phyloP scores from a whole-genome alignment of 352 stramenopile species.

The Pythium biforme region DNA sequence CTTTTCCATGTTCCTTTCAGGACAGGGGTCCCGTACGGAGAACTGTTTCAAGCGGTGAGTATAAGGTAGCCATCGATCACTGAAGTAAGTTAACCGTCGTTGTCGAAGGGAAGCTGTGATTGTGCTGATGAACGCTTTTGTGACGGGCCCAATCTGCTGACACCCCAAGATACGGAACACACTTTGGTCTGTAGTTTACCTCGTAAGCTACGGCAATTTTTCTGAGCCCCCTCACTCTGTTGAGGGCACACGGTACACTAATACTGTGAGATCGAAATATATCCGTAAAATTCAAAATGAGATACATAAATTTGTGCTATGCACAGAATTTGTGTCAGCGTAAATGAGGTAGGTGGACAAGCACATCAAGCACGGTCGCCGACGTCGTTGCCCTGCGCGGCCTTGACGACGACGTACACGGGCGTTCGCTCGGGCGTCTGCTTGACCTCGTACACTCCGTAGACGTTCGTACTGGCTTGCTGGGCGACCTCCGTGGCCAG shows the following conservation, averaged over 20 bases:
- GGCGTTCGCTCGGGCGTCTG: neutral
- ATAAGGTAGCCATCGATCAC: neutral
- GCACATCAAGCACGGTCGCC: neutral
- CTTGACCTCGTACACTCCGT: neutral
- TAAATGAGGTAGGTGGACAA: no score
- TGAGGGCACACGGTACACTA: slow-evolving; percentile 4
- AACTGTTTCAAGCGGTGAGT: neutral
- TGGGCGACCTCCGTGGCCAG: neutral
- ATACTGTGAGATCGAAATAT: neutral
- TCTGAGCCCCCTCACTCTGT: slow-evolving; percentile 21
- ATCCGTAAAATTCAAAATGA: neutral
- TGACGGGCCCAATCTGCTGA: slow-evolving; percentile 75
- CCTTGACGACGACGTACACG: slow-evolving; percentile 6
- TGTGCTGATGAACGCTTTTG: slow-evolving; percentile 69
- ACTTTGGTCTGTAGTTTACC: slow-evolving; percentile 37
- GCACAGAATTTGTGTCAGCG: no score
- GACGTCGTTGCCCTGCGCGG: neutral
- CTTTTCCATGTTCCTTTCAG: no score
- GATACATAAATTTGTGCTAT: neutral
- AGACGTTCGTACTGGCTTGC: slow-evolving; percentile 5
- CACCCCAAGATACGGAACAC: slow-evolving; percentile 80
- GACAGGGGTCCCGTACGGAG: slow-evolving; percentile 13
- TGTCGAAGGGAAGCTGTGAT: slow-evolving; percentile 69
- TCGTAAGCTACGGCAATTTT: slow-evolving; percentile 61
- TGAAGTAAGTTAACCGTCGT: slow-evolving; percentile 48